Base-by-base conservation (phyloP, 352 stramenopile species). In the Elongisporangium anandrum region DNA sequence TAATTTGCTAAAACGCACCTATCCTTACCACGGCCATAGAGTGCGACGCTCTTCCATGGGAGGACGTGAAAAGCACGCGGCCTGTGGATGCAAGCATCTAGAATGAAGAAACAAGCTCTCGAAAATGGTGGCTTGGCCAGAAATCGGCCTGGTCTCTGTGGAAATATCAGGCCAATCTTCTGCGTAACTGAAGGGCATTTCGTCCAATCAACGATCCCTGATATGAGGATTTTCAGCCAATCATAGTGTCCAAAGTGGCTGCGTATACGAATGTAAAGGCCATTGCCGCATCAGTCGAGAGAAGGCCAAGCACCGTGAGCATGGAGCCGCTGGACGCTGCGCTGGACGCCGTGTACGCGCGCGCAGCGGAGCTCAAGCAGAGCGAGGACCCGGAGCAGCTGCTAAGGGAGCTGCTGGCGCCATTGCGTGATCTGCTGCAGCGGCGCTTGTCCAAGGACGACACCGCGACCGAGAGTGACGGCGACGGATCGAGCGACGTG, bases 271-370 rank as follows among this genome's bases (percentile, higher is more conserved):
- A 9, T 45, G 34, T 45, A 45, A 45, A 45, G 34, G 13, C 34
- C 13, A 45, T 45, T 45, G 34, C 34, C 34, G 34, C 10, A 17
- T 45, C 34, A 45, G 34, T 12, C 13, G 34, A 17, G 34, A 45
- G 34, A 45, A 45, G 34, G 1, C 17, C 34, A 45, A 53, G 49
- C 21, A 8, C 20, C 45, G 16, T n/a, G 22, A 29, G 45, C 29
- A 77, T 92, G 64, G 75, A 81, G 59, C 75, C 85, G 61, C 39
- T 90, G 24, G 81, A 92, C 59, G 78, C 64, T 58, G 68, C 90
- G 21, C 70, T 94, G 4, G 81, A 72, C 53, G 48, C 56, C 56
- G 68, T 81, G 20, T 85, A 59, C 49, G 72, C 73, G 24, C 73
- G 70, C 50, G 78, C 80, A 15, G n/a, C 39, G n/a, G 67, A 72